Percentiles rank a stretch among this genome's conserved stretches.
These are phyloP conservation scores for Rhizopus arrhizus DNA, from an alignment of 371 early-diverging fungal species.

Conservation along the genomic window DNA sequence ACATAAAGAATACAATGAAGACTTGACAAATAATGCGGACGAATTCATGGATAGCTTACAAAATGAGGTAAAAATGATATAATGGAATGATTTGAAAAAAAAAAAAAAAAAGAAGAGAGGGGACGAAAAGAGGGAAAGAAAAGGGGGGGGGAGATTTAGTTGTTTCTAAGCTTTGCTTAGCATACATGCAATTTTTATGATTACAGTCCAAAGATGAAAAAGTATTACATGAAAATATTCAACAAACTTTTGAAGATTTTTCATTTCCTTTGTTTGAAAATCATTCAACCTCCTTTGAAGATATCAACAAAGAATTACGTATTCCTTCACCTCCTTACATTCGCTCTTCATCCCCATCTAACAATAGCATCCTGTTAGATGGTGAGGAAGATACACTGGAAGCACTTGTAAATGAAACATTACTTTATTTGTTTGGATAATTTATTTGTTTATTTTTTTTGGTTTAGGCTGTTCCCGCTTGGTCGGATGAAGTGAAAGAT, in stretches of 20 bases:
- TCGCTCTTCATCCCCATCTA: neutral
- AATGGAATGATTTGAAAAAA: neutral
- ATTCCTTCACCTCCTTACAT: neutral
- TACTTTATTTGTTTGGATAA: neutral
- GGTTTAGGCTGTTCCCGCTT: constrained; percentile 42
- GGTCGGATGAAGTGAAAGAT: constrained; percentile 45
- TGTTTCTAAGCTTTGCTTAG: constrained; percentile 49
- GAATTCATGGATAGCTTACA: constrained; percentile 8
- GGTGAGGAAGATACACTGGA: constrained; percentile 42
- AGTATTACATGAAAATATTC: constrained; percentile 17
- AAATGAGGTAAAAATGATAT: constrained; percentile 1
- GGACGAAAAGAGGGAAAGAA: neutral
- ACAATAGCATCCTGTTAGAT: neutral
- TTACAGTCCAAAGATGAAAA: constrained; percentile 50
- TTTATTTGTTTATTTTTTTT: neutral
- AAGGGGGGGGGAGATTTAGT: constrained; percentile 11
- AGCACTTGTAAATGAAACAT: constrained; percentile 36
- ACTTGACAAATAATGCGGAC: constrained; percentile 2
- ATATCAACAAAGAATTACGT: neutral
- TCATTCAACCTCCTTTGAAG: neutral
- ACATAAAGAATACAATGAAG: neutral
- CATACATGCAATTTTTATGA: constrained; percentile 43
- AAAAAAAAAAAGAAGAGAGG: neutral
- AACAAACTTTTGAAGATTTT: constrained; percentile 1
- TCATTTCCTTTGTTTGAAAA: neutral